Evolutionary conservation across 768 basidiomycete genomes (phyloP), one percentile per base, ranked within the genome.

Genomic region (Agaricus blazei): DNA sequence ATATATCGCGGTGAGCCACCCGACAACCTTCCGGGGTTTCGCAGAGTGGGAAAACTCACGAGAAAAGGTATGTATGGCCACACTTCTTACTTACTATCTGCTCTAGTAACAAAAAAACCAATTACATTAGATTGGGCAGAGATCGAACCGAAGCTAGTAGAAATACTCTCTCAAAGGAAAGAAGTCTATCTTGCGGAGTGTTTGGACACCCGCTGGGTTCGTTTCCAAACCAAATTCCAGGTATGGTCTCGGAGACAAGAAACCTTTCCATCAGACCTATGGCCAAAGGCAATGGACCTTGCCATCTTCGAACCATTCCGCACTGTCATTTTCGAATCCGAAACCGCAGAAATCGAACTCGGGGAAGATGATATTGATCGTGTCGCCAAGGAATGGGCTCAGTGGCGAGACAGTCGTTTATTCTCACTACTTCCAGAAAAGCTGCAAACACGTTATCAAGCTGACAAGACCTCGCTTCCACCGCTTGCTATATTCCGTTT

Each of bases 301-400:
- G 36, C 50, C 26, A n/a, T 55, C 27, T 9, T 29, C 23, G 47
- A 55, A 14, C 47, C 54, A 2, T 48, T 55, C 38, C 48, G 24
- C 31, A 29, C 54, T 34, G 15, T 34, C 38, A 48, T 48, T 19
- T 34, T 34, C 34, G 7, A 8, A 7, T 34, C 34, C 34, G 34
- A 34, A 8, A 34, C 2, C 7, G 34, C 7, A 7, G 3, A 34
- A 34, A 34, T 34, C 34, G 34, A 34, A 8, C 3, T 34, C 3
- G 11, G 11, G 11, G 11, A 8, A 1, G 5, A 34, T 8, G 34
- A 34, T 34, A 34, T 34, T 8, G 34, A 34, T 11, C 34, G 34
- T 8, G 34, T 34, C 7, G 34, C 34, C 5, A 34, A 34, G 7
- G 34, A 34, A 34, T 34, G 34, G 34, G 11, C 11, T 7, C 8